Evolutionary conservation across 2,329 filamentous ascomycete species (phyloP).

Genomic region (Ambrosiella xylebori): DNA sequence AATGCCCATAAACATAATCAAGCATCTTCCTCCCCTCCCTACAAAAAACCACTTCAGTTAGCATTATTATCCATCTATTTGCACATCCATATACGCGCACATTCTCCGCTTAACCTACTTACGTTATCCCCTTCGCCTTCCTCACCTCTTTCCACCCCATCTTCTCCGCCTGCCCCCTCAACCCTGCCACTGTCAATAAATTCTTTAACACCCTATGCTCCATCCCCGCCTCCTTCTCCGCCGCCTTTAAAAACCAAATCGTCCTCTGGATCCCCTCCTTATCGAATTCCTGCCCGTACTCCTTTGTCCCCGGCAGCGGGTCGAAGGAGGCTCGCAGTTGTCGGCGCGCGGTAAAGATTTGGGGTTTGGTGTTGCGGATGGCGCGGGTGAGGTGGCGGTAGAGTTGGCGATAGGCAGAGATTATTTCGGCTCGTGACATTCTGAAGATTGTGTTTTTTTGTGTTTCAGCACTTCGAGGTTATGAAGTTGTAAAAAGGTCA

Average conservation of each 20-base stretch:
- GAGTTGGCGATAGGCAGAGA: constrained; percentile 52
- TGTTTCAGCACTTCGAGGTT: not conserved
- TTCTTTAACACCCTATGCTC: constrained; percentile 61
- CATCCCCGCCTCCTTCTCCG: constrained; percentile 42
- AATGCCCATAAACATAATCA: constrained; percentile 35
- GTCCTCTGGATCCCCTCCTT: constrained; percentile 42
- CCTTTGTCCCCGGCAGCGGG: constrained; percentile 6
- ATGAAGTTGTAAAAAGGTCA: not conserved
- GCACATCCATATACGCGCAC: not conserved
- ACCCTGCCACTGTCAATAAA: constrained; percentile 35
- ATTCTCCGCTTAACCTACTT: constrained; percentile 12
- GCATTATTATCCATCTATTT: not conserved
- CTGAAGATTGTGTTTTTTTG: not conserved
- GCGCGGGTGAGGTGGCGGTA: constrained; percentile 51
- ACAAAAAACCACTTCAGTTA: constrained; percentile 8
- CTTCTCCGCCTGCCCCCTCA: constrained; percentile 19
- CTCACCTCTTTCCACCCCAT: constrained; percentile 13
- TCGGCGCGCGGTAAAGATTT: constrained; percentile 43
- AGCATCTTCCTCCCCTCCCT: constrained; percentile 4
- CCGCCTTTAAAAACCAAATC: constrained; percentile 50
- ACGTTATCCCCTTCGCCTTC: constrained; percentile 13
- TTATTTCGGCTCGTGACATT: constrained; percentile 24
- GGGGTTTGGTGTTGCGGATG: constrained; percentile 53
- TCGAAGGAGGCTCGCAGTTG: constrained; percentile 43
- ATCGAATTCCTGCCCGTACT: constrained; percentile 27